Conservation (phyloP, 2,329 filamentous ascomycete genomes). For the Torrubiella hemipterigena region DNA sequence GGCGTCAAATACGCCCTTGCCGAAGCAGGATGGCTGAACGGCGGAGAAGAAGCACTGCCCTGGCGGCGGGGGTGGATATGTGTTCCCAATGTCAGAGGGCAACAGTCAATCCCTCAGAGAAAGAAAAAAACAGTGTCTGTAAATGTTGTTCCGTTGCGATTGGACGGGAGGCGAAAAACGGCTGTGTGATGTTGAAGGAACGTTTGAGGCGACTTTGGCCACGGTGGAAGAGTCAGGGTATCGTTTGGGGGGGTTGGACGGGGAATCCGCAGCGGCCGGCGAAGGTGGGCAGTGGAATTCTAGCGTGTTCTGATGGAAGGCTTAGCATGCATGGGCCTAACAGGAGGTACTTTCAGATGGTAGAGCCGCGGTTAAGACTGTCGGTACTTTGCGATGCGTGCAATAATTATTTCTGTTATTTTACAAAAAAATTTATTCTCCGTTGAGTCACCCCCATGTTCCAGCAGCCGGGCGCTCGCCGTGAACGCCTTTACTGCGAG, state of each 20-base stretch:
- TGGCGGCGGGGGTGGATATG: no score
- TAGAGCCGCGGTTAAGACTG: no score
- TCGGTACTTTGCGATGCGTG: neutral
- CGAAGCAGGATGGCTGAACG: neutral
- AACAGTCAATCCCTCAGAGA: no score
- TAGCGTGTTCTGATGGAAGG: neutral
- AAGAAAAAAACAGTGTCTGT: no score
- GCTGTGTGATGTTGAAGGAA: neutral
- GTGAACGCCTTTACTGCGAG: no score
- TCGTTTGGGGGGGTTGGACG: neutral
- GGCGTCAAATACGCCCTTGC: no score
- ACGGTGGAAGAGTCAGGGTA: slow-evolving; percentile 1
- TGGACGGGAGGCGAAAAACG: neutral
- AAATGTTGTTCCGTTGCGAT: neutral
- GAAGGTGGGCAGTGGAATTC: neutral
- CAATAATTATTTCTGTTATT: neutral
- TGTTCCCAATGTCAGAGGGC: no score
- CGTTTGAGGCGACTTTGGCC: neutral
- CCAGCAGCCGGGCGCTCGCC: no score
- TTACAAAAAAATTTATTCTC: neutral
- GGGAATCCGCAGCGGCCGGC: neutral
- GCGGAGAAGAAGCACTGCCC: neutral
- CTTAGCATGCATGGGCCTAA: no score
- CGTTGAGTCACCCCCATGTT: no score
- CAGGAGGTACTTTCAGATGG: no score